phyloP scores from a whole-genome alignment of 2,329 filamentous ascomycete genomes.

The Paracorniculantispora psalliotae region DNA sequence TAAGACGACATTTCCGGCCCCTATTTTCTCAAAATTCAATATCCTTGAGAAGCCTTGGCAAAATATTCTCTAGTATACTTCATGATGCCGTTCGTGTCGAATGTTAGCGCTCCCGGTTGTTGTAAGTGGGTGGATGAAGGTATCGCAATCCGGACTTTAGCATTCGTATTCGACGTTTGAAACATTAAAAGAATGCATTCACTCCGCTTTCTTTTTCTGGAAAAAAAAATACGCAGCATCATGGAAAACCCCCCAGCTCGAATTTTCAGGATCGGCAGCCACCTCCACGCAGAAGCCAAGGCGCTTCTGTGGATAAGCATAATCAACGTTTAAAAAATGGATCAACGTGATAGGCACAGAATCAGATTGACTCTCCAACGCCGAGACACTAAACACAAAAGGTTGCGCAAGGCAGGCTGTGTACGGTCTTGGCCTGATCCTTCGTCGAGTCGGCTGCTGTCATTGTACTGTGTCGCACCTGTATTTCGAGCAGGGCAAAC shows the following conservation, averaged over 20 bases:
- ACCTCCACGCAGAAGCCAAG: neutral
- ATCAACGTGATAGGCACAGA: neutral
- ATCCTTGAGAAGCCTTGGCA: neutral
- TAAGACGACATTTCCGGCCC: neutral
- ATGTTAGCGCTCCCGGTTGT: too few relatives aligned
- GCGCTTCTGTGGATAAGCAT: constrained; percentile 10
- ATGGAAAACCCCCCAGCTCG: neutral
- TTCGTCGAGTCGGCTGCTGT: neutral
- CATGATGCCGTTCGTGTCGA: too few relatives aligned
- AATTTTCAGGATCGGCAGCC: constrained; percentile 1
- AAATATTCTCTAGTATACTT: too few relatives aligned
- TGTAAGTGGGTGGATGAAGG: too few relatives aligned
- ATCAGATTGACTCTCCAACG: neutral
- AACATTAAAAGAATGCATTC: too few relatives aligned
- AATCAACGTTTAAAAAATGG: neutral
- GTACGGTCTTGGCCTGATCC: neutral
- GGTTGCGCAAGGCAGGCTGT: neutral
- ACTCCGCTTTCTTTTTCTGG: too few relatives aligned
- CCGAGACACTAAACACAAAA: neutral
- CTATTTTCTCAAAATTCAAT: neutral
- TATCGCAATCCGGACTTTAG: too few relatives aligned
- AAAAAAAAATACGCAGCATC: too few relatives aligned
- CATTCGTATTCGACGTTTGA: too few relatives aligned
- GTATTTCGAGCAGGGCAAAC: too few relatives aligned
- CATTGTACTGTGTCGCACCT: too few relatives aligned